phyloP scores from a whole-genome alignment of 768 basidiomycete species.

The Fomitopsis pulvina region DNA sequence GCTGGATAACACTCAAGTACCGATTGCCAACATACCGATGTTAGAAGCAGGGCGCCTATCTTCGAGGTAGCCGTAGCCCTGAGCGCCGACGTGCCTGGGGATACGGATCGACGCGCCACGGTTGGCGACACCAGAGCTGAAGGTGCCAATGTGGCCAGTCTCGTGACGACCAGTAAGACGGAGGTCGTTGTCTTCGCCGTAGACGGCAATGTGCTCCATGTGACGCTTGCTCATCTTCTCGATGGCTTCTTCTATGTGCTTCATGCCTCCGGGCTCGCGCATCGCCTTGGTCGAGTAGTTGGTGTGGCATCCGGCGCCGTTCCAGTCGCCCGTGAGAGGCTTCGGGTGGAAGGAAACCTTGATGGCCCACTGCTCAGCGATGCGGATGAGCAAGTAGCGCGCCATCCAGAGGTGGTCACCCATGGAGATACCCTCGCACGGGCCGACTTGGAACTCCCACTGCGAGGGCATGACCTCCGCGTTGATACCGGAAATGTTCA shows the following conservation, averaged over 20 bases:
- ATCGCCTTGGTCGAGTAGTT: constrained; percentile 95
- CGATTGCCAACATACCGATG: constrained; percentile 60
- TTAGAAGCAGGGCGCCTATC: constrained; percentile 98
- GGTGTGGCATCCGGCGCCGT: constrained; percentile 98
- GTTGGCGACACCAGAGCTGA: constrained; percentile 95
- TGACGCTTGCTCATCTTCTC: constrained; percentile 89
- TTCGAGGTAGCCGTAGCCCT: constrained; percentile 94
- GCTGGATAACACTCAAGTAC: not conserved
- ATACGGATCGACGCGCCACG: constrained; percentile 97
- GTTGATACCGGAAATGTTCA: constrained; percentile 99
- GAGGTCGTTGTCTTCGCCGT: constrained; percentile 96
- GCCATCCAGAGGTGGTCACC: constrained; percentile 99
- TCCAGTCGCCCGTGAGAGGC: constrained; percentile 96
- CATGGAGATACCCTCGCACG: constrained; percentile 96
- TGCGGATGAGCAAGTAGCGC: constrained; percentile 90
- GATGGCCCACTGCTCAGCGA: constrained; percentile 96
- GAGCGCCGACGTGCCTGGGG: constrained; percentile 85
- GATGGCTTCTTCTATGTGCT: constrained; percentile 87
- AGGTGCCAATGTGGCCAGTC: constrained; percentile 88
- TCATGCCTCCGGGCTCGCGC: constrained; percentile 92
- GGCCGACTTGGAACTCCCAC: constrained; percentile 99
- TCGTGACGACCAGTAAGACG: constrained; percentile 96
- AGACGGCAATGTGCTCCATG: constrained; percentile 93
- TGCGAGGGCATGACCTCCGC: constrained; percentile 99
- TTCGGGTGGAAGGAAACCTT: constrained; percentile 99